phyloP scores from a whole-genome alignment of 345 rosid genomes.

The Populus simonii region DNA sequence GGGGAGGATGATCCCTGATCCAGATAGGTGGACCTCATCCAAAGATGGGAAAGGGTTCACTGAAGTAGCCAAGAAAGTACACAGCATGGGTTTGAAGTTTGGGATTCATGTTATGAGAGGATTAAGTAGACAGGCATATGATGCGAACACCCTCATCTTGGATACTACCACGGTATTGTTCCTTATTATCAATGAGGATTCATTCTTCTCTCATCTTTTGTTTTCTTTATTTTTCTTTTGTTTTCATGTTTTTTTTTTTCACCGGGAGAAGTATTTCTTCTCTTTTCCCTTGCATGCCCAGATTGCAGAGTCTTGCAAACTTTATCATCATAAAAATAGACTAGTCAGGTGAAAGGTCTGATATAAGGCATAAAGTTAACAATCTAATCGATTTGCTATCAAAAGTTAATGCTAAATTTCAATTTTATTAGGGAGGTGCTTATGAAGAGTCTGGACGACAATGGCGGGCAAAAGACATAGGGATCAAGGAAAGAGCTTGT shows the following conservation, averaged over 20 bases:
- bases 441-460: slow-evolving; percentile 51
- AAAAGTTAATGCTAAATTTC: not conserved
- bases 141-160: slow-evolving; percentile 71
- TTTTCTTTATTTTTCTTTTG: not conserved
- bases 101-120: slow-evolving; percentile 97
- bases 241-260: too few relatives aligned
- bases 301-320: not conserved
- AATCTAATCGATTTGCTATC: not conserved
- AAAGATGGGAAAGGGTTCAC: slow-evolving; percentile 71
- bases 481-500: slow-evolving; percentile 77
- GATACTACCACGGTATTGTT: slow-evolving; percentile 52
- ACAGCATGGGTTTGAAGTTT: slow-evolving; percentile 82
- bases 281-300: not conserved
- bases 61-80: slow-evolving; percentile 72
- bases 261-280: not conserved
- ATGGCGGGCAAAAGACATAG: slow-evolving; percentile 82
- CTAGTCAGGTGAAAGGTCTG: not conserved
- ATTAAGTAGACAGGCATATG: slow-evolving; percentile 82
- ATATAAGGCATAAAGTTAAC: not conserved
- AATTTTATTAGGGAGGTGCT: slow-evolving; percentile 54
- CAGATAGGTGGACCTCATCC: slow-evolving; percentile 90
- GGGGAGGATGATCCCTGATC: slow-evolving; percentile 90
- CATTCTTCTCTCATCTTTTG: not conserved
- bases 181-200: not conserved
- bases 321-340: not conserved